Evolutionary conservation across 2,329 filamentous ascomycete species (phyloP).

Genomic region (Fusarium hostae): DNA sequence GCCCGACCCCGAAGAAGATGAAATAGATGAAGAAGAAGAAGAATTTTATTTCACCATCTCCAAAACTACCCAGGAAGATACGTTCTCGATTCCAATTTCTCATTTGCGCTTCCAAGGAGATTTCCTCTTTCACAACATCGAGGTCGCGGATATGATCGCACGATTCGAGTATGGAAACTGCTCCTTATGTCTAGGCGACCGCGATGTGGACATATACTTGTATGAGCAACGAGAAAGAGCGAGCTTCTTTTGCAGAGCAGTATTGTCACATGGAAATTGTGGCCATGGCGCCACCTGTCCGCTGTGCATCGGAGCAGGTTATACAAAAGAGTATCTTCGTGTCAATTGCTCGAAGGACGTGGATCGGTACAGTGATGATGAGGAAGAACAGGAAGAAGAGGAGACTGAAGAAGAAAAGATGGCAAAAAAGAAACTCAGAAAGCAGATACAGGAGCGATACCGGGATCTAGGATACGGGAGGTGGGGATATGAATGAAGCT

Average conservation of each 20-base stretch:
- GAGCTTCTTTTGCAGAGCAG: not conserved
- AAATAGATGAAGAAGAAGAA: not conserved
- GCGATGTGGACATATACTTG: not conserved
- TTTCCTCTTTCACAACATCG: not conserved
- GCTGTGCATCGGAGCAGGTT: not conserved
- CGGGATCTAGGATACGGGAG: not conserved
- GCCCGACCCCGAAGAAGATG: not conserved
- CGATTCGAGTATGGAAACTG: not conserved
- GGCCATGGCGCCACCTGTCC: not conserved
- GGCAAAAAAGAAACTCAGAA: not conserved
- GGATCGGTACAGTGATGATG: not conserved
- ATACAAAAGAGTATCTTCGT: not conserved
- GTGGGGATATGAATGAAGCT: not conserved
- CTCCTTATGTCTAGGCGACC: fast-evolving
- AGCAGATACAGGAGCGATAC: not conserved
- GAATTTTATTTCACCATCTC: not conserved
- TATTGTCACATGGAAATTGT: not conserved
- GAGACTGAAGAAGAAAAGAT: not conserved
- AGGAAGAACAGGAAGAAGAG: not conserved
- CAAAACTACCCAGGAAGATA: not conserved
- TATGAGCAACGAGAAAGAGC: fast-evolving
- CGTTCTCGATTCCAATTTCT: not conserved
- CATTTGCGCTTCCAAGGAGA: fast-evolving
- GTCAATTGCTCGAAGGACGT: not conserved
- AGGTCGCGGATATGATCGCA: not conserved